Base-by-base conservation (phyloP, 257 asterid species). In the Salvia rosmarinus region DNA sequence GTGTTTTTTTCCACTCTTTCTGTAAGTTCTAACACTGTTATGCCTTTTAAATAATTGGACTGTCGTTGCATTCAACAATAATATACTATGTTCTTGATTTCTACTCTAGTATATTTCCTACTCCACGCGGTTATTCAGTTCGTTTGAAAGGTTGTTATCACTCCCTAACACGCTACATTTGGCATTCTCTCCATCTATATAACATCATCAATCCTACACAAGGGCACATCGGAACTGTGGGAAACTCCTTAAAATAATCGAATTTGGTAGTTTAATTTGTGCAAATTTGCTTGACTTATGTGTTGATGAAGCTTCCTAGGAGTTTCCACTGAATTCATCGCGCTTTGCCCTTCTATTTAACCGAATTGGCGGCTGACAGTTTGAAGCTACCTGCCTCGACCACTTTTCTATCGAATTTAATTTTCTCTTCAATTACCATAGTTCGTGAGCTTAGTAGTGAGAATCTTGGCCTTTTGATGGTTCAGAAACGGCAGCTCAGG, bases 221-320 rank as follows among this genome's bases (percentile, higher is more conserved):
- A 23, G 11, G 16, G 23, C 78, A 81, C 86, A 79, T 68, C 39
- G 67, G 69, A 40, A 66, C 60, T 84, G 80, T 67, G 81, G 80
- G 63, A 12, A 42, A 49, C 6, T 55, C 35, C 54, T 82, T 62
- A 67, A 32, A 77, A 54, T 73, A 71, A 47, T 52, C 50, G 30
- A 32, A 49, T 5, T 25, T 35, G 4, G 65, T 64, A 42, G 73
- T 75, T 80, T 20, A 7, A 23, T 11, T 47, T 57, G 1, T 64
- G 70, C 69, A 39, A 54, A 17, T 40, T 25, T 34, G 63, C 79
- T 87, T 88, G 95, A 87, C 92, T 83, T 76, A 52, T 78, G 75
- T 76, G 75, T 47, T 9, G 28, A n/a, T 75, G 96, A 88, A 86
- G 81, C 80, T 92, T 89, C 91, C 77, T 50, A 17, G 76, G 87